Evolutionary conservation across 148 eudicot species (phyloP), one percentile per base, ranked within the genome.

Genomic region (Euryodendron excelsum): DNA sequence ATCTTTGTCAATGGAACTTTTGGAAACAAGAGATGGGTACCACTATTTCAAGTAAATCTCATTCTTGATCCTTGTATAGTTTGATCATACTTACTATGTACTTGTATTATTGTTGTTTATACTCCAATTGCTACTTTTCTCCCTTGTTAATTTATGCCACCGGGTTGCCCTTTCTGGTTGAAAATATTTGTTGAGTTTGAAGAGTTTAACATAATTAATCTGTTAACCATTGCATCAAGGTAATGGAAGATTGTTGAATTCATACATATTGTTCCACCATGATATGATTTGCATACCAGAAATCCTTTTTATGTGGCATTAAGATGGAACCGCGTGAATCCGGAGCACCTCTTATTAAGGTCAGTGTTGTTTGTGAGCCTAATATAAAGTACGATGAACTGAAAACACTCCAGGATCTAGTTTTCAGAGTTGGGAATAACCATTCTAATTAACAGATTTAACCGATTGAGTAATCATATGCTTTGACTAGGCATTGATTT

Each of bases 1-100:
- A 14, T 93, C 92, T 79, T 75, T 96, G 23, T 87, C 91, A 25
- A 96, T 96, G 99, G 98, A 96, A 89, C 96, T 88, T 79, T n/a
- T 96, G 73, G 92, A 91, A 80, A 87, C 89, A 27, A 90, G 73
- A 71, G 88, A 87, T 45, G 95, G 93, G 59, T 87, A 61, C 75
- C 86, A 90, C 79, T 87, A 87, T 80, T 96, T 96, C 80, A 90
- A 91, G 99, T 90, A 80, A 75, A 47, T 73, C 23, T 68, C 30
- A 25, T 28, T 9, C 69, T 23, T 56, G 25, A 5, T 76, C 30
- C 25, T 65, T 21, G 62, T 20, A 13, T 58, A 41, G 60, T 48
- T 78, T 14, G 21, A 34, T 52, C 8, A 48, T 33, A 33, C 23
- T 72, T 30, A 5, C 21, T 21, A 11, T 62, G 27, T 27, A 21